These are phyloP conservation scores for Glycine tomentella DNA, from an alignment of 306 rosid genomes.

Conservation along the genomic window DNA sequence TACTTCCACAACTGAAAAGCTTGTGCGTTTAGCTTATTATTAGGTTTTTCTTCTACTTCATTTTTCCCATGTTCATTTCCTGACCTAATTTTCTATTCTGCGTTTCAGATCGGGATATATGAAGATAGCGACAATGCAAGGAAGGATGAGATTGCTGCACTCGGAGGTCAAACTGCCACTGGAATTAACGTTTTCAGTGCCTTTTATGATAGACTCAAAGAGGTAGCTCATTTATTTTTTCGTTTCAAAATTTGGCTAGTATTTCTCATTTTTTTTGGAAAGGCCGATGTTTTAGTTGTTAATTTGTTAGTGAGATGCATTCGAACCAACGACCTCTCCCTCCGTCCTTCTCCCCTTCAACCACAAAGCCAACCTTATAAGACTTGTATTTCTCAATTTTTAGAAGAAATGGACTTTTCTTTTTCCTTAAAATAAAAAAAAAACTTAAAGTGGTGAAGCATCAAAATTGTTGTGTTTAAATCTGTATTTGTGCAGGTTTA, in stretches of 20 bases:
- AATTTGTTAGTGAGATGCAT: no score
- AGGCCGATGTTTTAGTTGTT: no score
- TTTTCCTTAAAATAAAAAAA: no score
- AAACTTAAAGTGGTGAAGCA: no score
- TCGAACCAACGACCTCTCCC: no score
- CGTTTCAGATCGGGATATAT: constrained; percentile 75
- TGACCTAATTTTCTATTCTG: not conserved
- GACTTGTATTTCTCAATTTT: no score
- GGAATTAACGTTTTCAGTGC: constrained; percentile 95
- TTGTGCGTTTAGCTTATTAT: constrained; percentile 47
- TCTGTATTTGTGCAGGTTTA: not conserved
- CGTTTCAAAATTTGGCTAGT: no score
- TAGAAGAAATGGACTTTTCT: no score
- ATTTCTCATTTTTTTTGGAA: no score
- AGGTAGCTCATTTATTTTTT: constrained; percentile 54
- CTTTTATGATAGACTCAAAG: constrained; percentile 92
- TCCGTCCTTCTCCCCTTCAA: no score
- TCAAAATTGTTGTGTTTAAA: not conserved
- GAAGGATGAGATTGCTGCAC: constrained; percentile 96
- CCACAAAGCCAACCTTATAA: no score
- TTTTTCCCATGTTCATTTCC: not conserved
- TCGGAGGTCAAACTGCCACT: constrained; percentile 93
- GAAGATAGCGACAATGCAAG: constrained; percentile 88
- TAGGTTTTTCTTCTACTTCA: not conserved
- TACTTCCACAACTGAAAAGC: constrained; percentile 68